Base-by-base conservation (phyloP, 306 rosid genomes). In the Crotalaria pallida region DNA sequence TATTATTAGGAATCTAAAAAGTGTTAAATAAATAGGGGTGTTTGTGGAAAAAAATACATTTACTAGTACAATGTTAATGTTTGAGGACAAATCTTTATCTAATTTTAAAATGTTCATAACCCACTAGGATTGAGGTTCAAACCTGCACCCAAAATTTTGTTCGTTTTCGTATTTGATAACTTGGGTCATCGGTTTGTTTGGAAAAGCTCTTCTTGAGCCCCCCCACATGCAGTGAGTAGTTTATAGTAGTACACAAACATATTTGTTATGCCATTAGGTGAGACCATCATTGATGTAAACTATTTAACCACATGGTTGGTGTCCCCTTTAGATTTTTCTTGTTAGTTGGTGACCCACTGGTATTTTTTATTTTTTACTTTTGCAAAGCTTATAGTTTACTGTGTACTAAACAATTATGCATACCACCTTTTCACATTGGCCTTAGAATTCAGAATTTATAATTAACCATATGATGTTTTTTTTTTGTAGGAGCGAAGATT, bases 401-500 rank as follows among this genome's bases (percentile, higher is more conserved):
- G 0, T 15, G 18, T 17, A n/a, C 26, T 19, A 24, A n/a, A 31
- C 38, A 13, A 43, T 26, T 33, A 31, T 7, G 7, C 45, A 47
- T 59, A 11, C 6, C 33, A n/a, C n/a, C n/a, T 58, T 61, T 18
- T 7, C 40, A 26, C 44, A 8, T 10, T 4, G 23, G 33, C 11
- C 8, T 52, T 41, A 26, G 63, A 27, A 10, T 55, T 18, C 1
- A 44, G 19, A 5, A 56, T 40, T 72, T 19, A 44, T 6, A 58
- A 40, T 18, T 53, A 43, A 60, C 26, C 40, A 10, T n/a, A 13
- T 77, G 75, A 50, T n/a, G n/a, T n/a, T n/a, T n/a, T n/a, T n/a
- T n/a, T 53, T 65, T 49, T 56, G 53, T 18, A 94, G 99, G 96
- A 91, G 97, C 65, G 83, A 84, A 84, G 87, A 91, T 29, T 95